Percentiles rank a stretch among this genome's conserved stretches.
phyloP scores from a whole-genome alignment of 768 basidiomycete genomes.

The Lentinula lateritia region DNA sequence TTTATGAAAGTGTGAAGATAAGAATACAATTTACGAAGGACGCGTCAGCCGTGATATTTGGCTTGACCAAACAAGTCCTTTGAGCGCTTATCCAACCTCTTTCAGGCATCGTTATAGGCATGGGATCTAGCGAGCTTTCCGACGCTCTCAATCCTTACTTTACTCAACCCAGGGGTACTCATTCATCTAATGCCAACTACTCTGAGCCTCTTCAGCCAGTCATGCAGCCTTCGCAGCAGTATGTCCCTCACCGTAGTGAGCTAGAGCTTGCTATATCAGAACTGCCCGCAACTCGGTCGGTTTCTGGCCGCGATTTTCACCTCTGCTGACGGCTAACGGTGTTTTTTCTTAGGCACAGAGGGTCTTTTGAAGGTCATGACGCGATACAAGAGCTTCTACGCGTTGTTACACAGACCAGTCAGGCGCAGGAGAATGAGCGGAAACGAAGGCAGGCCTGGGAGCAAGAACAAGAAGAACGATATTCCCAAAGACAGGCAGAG shows the following conservation, averaged over 20 bases:
- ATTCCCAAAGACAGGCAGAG: slow-evolving; percentile 47
- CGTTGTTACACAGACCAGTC: slow-evolving; percentile 49
- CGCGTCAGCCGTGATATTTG: slow-evolving; percentile 30
- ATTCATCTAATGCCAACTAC: slow-evolving; percentile 1
- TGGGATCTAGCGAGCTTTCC: slow-evolving; percentile 55
- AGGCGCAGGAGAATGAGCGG: slow-evolving; percentile 56
- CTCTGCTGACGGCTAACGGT: neutral
- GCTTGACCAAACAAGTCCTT: slow-evolving; percentile 2
- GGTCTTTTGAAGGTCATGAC: slow-evolving; percentile 30
- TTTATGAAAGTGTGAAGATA: slow-evolving; percentile 13
- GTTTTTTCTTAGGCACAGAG: slow-evolving; percentile 13
- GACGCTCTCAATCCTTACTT: slow-evolving; percentile 71
- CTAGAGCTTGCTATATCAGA: slow-evolving; percentile 57
- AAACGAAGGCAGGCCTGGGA: slow-evolving; percentile 64
- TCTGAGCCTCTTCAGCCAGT: slow-evolving; percentile 20
- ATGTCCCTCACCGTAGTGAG: slow-evolving; percentile 58
- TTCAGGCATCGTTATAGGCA: neutral
- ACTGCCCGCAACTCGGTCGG: slow-evolving; percentile 35
- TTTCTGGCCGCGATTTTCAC: neutral
- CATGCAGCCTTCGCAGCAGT: slow-evolving; percentile 28
- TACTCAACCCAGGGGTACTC: slow-evolving; percentile 27
- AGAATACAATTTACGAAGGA: slow-evolving; percentile 21
- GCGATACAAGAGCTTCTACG: slow-evolving; percentile 58
- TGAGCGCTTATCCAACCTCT: neutral
- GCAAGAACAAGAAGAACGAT: slow-evolving; percentile 60